Conservation (phyloP, 495 filamentous ascomycete genomes). For the Penicillium salamii region DNA sequence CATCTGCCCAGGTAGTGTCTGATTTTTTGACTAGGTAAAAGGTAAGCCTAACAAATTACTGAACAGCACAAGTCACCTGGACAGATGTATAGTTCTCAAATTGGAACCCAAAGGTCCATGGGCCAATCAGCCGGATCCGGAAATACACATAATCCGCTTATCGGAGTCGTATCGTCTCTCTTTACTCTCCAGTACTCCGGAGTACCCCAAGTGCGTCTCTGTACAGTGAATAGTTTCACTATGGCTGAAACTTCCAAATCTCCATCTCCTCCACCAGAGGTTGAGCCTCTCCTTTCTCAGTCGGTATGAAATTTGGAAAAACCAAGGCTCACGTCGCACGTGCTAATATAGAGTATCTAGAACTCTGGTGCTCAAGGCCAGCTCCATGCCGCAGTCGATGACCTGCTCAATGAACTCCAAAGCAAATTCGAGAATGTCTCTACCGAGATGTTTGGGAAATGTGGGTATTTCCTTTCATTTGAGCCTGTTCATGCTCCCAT, state of each 20-base stretch:
- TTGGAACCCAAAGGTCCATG: too few species aligned
- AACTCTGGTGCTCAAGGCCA: conserved; percentile 53
- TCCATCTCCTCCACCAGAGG: conserved; percentile 10
- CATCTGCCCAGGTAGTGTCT: too few species aligned
- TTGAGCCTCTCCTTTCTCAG: conserved; percentile 23
- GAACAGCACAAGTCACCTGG: too few species aligned
- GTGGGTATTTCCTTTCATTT: conserved; percentile 45
- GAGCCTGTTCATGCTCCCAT: background rate
- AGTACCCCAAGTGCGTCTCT: background rate
- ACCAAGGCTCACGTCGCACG: background rate
- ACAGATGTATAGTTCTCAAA: too few species aligned
- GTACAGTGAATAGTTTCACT: conserved; percentile 7
- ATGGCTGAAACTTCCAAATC: conserved; percentile 21
- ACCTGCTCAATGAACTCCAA: conserved; percentile 77
- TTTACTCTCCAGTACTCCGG: background rate
- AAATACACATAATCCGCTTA: conserved; percentile 26
- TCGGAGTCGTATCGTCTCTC: conserved; percentile 6
- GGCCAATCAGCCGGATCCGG: conserved; percentile 3
- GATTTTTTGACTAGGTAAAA: too few species aligned
- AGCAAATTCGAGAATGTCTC: conserved; percentile 81
- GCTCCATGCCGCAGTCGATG: conserved; percentile 74
- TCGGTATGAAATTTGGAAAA: conserved; percentile 12
- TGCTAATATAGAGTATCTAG: conserved; percentile 16
- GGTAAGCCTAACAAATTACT: too few species aligned
- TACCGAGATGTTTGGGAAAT: conserved; percentile 82